These are phyloP conservation scores for Backusella westeae DNA, from an alignment of 192 early-diverging fungal genomes.

Conservation along the genomic window DNA sequence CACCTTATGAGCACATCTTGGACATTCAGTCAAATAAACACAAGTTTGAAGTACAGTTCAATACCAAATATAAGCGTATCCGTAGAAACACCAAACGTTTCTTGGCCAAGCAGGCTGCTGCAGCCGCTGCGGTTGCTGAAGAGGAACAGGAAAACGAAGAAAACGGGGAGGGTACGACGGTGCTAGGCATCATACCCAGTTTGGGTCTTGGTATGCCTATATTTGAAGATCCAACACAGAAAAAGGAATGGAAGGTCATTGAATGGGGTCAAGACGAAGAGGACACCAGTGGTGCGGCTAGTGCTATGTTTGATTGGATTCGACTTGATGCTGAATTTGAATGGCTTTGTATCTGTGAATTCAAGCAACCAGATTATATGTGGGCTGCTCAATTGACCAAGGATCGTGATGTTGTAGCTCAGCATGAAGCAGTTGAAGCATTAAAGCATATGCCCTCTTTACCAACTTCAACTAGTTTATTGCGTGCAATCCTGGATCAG, in stretches of 20 bases:
- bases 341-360: slow-evolving; percentile 87
- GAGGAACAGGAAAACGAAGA: slow-evolving; percentile 66
- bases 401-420: slow-evolving; percentile 89
- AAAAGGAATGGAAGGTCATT: slow-evolving; percentile 68
- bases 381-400: slow-evolving; percentile 91
- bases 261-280: slow-evolving; percentile 84
- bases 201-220: slow-evolving; percentile 45
- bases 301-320: slow-evolving; percentile 94
- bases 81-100: slow-evolving; percentile 75
- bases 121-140: slow-evolving; percentile 61
- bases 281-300: slow-evolving; percentile 48
- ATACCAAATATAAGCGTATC: slow-evolving; percentile 98
- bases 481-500: slow-evolving; percentile 73
- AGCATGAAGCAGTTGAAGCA: slow-evolving; percentile 81
- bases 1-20: slow-evolving; percentile 80
- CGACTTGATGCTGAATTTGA: slow-evolving; percentile 91
- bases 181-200: slow-evolving; percentile 43
- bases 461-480: slow-evolving; percentile 71
- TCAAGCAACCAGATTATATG: slow-evolving; percentile 92
- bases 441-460: slow-evolving; percentile 59
- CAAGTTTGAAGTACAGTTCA: slow-evolving; percentile 89
- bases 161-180: slow-evolving; percentile 61
- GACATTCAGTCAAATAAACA: slow-evolving; percentile 74
- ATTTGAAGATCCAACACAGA: slow-evolving; percentile 58
- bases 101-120: slow-evolving; percentile 68